Percentiles rank a stretch among this genome's conserved stretches.
phyloP scores from a whole-genome alignment of 495 filamentous ascomycete genomes.

The Sphaerosporella brunnea region DNA sequence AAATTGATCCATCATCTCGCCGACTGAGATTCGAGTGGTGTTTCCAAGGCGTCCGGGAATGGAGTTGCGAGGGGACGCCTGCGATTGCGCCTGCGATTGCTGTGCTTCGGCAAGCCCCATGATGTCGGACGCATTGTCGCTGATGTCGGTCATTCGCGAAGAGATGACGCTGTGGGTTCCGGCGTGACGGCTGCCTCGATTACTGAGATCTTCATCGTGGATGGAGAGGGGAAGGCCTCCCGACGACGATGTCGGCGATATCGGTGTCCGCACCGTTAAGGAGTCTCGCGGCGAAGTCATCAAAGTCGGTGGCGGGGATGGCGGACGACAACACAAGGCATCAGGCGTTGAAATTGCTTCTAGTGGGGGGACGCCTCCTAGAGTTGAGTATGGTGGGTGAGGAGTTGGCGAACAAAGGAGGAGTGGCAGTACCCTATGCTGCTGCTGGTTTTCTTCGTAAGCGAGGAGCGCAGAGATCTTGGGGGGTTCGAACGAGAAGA shows the following conservation, averaged over 20 bases:
- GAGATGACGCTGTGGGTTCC: slow-evolving; percentile 50
- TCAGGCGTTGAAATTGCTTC: too few relatives aligned
- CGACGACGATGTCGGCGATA: slow-evolving; percentile 10
- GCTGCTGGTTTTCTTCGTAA: too few relatives aligned
- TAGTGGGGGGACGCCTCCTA: too few relatives aligned
- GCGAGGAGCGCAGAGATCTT: too few relatives aligned
- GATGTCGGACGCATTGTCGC: slow-evolving; percentile 34
- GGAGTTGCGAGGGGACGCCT: slow-evolving; percentile 18
- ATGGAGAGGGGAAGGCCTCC: slow-evolving; percentile 22
- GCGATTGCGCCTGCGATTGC: slow-evolving; percentile 27
- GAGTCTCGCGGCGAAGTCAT: slow-evolving; percentile 2
- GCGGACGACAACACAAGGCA: neutral
- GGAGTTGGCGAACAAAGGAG: too few relatives aligned
- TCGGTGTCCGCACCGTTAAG: slow-evolving; percentile 4
- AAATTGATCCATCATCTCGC: slow-evolving; percentile 27
- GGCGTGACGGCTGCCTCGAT: slow-evolving; percentile 14
- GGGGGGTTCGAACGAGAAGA: too few relatives aligned
- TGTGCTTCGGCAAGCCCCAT: slow-evolving; percentile 21
- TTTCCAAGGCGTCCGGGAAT: slow-evolving; percentile 10
- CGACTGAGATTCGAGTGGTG: slow-evolving; percentile 28
- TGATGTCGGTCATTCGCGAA: slow-evolving; percentile 65
- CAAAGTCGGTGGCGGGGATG: neutral
- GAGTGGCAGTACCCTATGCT: too few relatives aligned
- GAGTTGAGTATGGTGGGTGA: too few relatives aligned
- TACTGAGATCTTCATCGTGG: slow-evolving; percentile 14